These are phyloP conservation scores for Paramecium caudatum DNA, from an alignment of 73 alveolate genomes.

Conservation along the genomic window DNA sequence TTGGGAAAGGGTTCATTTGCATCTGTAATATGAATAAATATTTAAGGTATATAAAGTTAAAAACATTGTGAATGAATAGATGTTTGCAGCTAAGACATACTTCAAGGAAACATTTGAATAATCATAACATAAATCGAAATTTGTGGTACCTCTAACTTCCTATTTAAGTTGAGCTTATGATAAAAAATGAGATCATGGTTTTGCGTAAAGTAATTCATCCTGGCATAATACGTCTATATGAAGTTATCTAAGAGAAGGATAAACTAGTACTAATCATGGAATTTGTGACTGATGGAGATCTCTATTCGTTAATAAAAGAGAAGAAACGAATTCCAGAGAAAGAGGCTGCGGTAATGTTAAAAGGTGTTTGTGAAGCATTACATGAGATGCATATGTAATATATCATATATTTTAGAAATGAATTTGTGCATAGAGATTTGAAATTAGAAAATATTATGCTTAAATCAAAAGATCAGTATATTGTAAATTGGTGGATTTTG, in stretches of 20 bases:
- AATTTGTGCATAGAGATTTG: conserved; percentile 76
- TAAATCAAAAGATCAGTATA: conserved; percentile 49
- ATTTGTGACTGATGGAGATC: conserved; percentile 74
- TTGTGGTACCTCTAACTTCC: conserved; percentile 55
- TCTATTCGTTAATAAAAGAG: conserved; percentile 54
- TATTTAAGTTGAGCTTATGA: conserved; percentile 62
- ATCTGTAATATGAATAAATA: background rate
- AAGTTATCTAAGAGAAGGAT: conserved; percentile 48
- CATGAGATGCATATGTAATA: conserved; percentile 60
- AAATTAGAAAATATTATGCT: conserved; percentile 76
- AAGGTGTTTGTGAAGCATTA: conserved; percentile 71
- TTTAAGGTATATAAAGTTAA: conserved; percentile 35
- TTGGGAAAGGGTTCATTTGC: conserved; percentile 77
- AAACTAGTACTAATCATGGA: conserved; percentile 64
- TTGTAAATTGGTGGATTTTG: conserved; percentile 73
- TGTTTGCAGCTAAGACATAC: conserved; percentile 64
- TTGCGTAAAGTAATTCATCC: conserved; percentile 68
- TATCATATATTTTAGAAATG: background rate
- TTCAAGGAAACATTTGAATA: conserved; percentile 60
- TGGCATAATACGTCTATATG: conserved; percentile 46
- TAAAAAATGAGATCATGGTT: conserved; percentile 69
- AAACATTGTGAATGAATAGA: background rate
- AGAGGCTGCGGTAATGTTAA: conserved; percentile 48
- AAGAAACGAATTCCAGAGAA: conserved; percentile 71
- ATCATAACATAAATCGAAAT: conserved; percentile 37